phyloP scores from a whole-genome alignment of 2,329 filamentous ascomycete genomes.

The Gnomoniopsis sp. region DNA sequence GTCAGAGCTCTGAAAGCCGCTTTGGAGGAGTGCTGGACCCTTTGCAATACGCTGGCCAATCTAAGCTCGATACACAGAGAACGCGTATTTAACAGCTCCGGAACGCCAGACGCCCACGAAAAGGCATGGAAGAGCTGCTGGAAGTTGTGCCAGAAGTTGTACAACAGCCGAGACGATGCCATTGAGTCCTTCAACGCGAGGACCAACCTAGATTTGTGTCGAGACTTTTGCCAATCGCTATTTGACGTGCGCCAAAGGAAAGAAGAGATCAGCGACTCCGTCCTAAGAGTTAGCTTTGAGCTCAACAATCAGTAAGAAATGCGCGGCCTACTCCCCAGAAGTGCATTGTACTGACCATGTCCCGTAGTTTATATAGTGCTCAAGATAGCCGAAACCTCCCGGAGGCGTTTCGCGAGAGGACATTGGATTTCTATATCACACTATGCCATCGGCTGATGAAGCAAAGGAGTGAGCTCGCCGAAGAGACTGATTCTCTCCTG shows the following conservation, averaged over 20 bases:
- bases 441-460: slow-evolving; percentile 96
- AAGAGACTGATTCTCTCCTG: slow-evolving; percentile 80
- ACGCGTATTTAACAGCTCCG: slow-evolving; percentile 72
- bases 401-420: slow-evolving; percentile 82
- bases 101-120: slow-evolving; percentile 74
- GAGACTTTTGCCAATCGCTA: slow-evolving; percentile 86
- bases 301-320: slow-evolving; percentile 76
- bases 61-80: slow-evolving; percentile 81
- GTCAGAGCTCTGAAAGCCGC: slow-evolving; percentile 69
- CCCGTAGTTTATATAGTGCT: slow-evolving; percentile 72
- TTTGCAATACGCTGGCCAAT: slow-evolving; percentile 86
- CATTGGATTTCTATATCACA: slow-evolving; percentile 91
- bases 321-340: neutral
- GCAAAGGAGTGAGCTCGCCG: slow-evolving; percentile 72
- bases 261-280: slow-evolving; percentile 78
- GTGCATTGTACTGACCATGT: slow-evolving; percentile 23
- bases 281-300: slow-evolving; percentile 89
- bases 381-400: slow-evolving; percentile 77
- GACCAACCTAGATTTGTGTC: slow-evolving; percentile 79
- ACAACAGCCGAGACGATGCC: slow-evolving; percentile 73
- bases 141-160: slow-evolving; percentile 86
- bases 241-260: slow-evolving; percentile 80
- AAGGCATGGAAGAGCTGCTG: slow-evolving; percentile 93
- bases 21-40: slow-evolving; percentile 84
- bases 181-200: slow-evolving; percentile 63